Percentiles rank a stretch among this genome's conserved stretches.
phyloP scores from a whole-genome alignment of 2,329 filamentous ascomycete species.

The Tolypocladium cylindrosporum region DNA sequence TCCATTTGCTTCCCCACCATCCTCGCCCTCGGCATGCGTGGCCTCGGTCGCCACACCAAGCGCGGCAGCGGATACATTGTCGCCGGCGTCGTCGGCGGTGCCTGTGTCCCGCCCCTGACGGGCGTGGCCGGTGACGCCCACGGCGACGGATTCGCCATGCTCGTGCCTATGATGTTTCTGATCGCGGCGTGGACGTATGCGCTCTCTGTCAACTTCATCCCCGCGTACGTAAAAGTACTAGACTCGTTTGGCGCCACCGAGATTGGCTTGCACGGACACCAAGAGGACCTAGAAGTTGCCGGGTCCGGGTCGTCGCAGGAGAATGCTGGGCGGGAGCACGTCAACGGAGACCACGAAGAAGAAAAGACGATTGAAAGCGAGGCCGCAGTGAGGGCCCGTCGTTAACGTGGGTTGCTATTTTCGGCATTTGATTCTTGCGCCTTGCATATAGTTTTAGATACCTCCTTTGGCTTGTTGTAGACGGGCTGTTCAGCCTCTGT shows the following conservation, averaged over 20 bases:
- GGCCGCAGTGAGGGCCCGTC: neutral
- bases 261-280: slow-evolving; percentile 25
- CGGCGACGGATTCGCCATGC: slow-evolving; percentile 52
- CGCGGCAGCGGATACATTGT: slow-evolving; percentile 62
- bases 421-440: no score
- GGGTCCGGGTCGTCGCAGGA: slow-evolving; percentile 9
- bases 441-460: neutral
- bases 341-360: neutral
- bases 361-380: neutral
- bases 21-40: slow-evolving; percentile 65
- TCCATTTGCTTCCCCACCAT: slow-evolving; percentile 75
- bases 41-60: slow-evolving; percentile 67
- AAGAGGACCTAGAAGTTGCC: slow-evolving; percentile 8
- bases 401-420: neutral
- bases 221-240: slow-evolving; percentile 50
- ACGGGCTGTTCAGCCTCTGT: neutral
- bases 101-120: slow-evolving; percentile 61
- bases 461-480: neutral
- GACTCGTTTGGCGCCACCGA: slow-evolving; percentile 44
- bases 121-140: slow-evolving; percentile 57
- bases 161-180: slow-evolving; percentile 54
- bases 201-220: slow-evolving; percentile 55
- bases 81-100: slow-evolving; percentile 62
- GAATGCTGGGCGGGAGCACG: slow-evolving; percentile 5
- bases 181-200: slow-evolving; percentile 46